Evolutionary conservation across 768 basidiomycete genomes (phyloP).

Genomic region (Rhodotorula kratochvilovae): DNA sequence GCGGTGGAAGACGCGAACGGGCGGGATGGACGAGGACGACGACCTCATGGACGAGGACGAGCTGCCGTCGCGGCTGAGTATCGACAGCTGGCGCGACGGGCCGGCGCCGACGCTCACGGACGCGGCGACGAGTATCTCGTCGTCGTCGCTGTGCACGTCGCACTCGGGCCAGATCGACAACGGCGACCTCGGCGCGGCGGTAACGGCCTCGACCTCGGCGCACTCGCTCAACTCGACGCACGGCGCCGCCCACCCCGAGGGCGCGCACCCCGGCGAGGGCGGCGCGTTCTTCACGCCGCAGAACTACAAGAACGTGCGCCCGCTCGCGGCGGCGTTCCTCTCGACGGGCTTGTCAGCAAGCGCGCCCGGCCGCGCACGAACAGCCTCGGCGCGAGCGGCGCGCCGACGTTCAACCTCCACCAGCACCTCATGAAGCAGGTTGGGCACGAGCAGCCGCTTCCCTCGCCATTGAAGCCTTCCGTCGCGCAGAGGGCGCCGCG

Average conservation of each 20-base stretch:
- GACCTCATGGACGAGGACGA: conserved; percentile 34
- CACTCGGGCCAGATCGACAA: conserved; percentile 20
- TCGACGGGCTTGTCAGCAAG: conserved; percentile 50
- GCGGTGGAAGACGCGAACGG: background rate
- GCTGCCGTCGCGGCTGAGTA: conserved; percentile 14
- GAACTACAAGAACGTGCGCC: conserved; percentile 42
- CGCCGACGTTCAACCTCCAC: conserved; percentile 32
- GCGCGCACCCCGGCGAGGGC: background rate
- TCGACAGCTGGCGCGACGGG: conserved; percentile 28
- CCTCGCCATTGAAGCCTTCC: conserved; percentile 34
- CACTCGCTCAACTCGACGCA: conserved; percentile 22
- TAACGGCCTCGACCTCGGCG: conserved; percentile 15
- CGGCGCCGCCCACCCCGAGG: conserved; percentile 7
- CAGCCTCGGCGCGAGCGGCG: conserved; percentile 11
- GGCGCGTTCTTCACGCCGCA: conserved; percentile 40
- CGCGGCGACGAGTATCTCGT: conserved; percentile 36
- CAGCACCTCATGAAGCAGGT: conserved; percentile 34
- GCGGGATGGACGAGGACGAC: conserved; percentile 29
- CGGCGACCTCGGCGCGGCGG: background rate
- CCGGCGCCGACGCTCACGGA: conserved; percentile 37
- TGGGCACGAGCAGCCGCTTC: conserved; percentile 18
- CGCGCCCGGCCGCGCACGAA: conserved; percentile 30
- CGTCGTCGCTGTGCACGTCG: conserved; percentile 26
- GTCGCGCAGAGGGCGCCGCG: background rate
- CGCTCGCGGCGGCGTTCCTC: conserved; percentile 48